Conservation (phyloP, 2,329 filamentous ascomycete species). For the Cladophialophora exuberans region DNA sequence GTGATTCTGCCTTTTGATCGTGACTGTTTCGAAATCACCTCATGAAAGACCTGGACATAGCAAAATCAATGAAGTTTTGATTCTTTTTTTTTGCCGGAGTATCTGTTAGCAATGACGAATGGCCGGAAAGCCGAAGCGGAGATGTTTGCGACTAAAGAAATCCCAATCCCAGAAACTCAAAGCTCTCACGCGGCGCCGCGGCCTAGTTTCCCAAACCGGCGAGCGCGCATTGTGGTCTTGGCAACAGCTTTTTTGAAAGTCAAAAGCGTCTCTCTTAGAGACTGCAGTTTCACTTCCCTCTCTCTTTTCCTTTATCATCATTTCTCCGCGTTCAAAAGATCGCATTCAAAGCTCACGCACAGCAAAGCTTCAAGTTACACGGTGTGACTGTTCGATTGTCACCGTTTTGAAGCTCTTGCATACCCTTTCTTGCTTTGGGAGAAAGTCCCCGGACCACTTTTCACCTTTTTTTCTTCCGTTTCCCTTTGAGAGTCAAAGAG, state of each 20-base stretch:
- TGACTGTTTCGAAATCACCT: too few relatives aligned
- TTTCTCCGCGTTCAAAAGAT: slow-evolving; percentile 95
- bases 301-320: slow-evolving; percentile 10
- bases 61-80: too few relatives aligned
- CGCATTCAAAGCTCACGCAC: slow-evolving; percentile 99
- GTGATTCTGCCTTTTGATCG: too few relatives aligned
- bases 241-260: not conserved
- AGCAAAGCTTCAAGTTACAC: too few relatives aligned
- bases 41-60: too few relatives aligned
- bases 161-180: too few relatives aligned
- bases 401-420: slow-evolving; percentile 36
- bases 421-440: slow-evolving; percentile 78
- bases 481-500: too few relatives aligned
- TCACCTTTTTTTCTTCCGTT: slow-evolving; percentile 40
- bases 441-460: slow-evolving; percentile 99
- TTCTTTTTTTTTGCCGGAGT: not conserved
- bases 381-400: too few relatives aligned
- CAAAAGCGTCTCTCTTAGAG: not conserved
- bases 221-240: not conserved
- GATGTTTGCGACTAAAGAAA: slow-evolving; percentile 5
- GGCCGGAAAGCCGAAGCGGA: slow-evolving; percentile 6
- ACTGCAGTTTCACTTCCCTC: not conserved
- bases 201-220: too few relatives aligned
- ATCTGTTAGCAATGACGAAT: not conserved
- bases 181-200: not conserved